Evolutionary conservation across 2,329 filamentous ascomycete species (phyloP).

Genomic region (Tympanopsis confertula): DNA sequence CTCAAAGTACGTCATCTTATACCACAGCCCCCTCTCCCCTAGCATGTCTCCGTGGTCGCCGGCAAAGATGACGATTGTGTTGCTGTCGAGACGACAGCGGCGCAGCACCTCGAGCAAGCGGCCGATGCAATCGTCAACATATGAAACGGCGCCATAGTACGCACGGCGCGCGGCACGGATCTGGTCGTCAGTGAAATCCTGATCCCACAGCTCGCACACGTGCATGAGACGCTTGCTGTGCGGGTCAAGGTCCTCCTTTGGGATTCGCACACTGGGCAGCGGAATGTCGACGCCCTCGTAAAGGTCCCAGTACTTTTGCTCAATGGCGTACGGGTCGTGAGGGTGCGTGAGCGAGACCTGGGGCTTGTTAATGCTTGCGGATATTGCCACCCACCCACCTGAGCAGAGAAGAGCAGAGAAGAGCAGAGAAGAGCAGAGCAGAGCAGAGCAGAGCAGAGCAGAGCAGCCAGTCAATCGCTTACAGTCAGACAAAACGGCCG

Average conservation of each 20-base stretch:
- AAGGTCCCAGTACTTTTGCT: slow-evolving; percentile 82
- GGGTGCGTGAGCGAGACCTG: slow-evolving; percentile 81
- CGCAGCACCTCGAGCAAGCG: slow-evolving; percentile 68
- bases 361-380: background rate
- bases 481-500: slow-evolving; percentile 77
- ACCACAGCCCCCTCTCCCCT: slow-evolving; percentile 83
- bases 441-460: too few relatives aligned
- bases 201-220: slow-evolving; percentile 77
- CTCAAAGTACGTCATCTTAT: slow-evolving; percentile 98
- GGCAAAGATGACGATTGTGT: slow-evolving; percentile 86
- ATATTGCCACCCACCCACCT: background rate
- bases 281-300: slow-evolving; percentile 84
- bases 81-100: slow-evolving; percentile 66
- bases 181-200: slow-evolving; percentile 73
- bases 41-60: slow-evolving; percentile 96
- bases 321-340: slow-evolving; percentile 90
- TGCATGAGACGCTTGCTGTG: slow-evolving; percentile 80
- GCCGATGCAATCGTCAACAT: slow-evolving; percentile 86
- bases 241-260: slow-evolving; percentile 70
- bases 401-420: background rate
- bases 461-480: slow-evolving; percentile 6
- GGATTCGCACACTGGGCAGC: slow-evolving; percentile 66
- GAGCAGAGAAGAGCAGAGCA: too few relatives aligned
- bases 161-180: slow-evolving; percentile 75
- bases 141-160: slow-evolving; percentile 87